Percentiles rank a stretch among this genome's conserved stretches.
phyloP scores from a whole-genome alignment of 176 grass and related monocot species.

The Musa acuminata region DNA sequence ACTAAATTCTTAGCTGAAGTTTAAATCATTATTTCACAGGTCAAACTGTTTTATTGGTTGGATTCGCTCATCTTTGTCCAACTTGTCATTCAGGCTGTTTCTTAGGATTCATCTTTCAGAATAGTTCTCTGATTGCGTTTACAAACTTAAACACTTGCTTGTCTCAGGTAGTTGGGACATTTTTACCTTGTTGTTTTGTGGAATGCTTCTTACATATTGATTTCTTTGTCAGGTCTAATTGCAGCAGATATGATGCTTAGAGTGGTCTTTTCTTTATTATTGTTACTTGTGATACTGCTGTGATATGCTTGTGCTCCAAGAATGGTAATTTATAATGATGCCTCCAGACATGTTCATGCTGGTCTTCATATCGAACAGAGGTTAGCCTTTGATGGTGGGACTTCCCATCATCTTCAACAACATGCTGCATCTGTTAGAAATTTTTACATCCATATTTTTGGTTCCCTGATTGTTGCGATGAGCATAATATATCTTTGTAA shows the following conservation, averaged over 20 bases:
- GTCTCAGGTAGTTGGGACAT: too few species aligned
- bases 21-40: too few species aligned
- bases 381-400: not conserved
- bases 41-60: too few species aligned
- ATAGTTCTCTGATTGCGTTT: too few species aligned
- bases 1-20: too few species aligned
- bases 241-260: not conserved
- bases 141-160: too few species aligned
- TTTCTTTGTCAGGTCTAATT: constrained; percentile 5
- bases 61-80: too few species aligned
- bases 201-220: too few species aligned
- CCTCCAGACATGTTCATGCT: not conserved
- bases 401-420: not conserved
- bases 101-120: too few species aligned
- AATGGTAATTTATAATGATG: not conserved
- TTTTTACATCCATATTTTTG: not conserved
- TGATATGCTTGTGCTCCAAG: not conserved
- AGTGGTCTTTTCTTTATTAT: constrained; percentile 1
- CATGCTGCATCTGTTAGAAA: not conserved
- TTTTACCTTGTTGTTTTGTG: too few species aligned
- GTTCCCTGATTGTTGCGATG: not conserved
- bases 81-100: too few species aligned
- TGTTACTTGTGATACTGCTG: not conserved
- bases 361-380: not conserved
- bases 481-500: not conserved